Evolutionary conservation across 108 stramenopile genomes (phyloP), one percentile per base, ranked within the genome.

Genomic region (Heterococcus sp.): DNA sequence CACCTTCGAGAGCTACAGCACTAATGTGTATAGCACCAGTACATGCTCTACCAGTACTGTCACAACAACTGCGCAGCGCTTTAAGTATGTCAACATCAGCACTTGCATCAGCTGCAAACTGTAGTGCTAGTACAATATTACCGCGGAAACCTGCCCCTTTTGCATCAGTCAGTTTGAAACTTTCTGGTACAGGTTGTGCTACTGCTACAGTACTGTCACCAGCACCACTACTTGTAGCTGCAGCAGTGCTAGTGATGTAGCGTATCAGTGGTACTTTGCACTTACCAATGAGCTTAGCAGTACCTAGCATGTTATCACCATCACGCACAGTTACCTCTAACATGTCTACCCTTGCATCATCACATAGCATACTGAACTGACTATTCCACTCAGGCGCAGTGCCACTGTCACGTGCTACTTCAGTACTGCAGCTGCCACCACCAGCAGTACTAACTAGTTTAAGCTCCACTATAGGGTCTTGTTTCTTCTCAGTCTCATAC

Each of bases 231-330:
- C 28, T 75, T 40, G 8, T 65, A 21, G 46, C 46, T 8, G 46
- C 46, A 21, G 46, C 46, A 58, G 46, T 21, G 46, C 46, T 21
- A 8, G 46, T 14, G 14, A 21, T 5, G 27, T n/a, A 75, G 65
- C 75, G 65, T 37, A 66, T 39, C 32, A 75, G 67, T 8, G 75
- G 66, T 11, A 75, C 34, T 32, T 75, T 75, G 34, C 75, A 75
- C 31, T 37, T 4, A 0, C 65, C 75, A 26, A 75, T 8, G 27
- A 65, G 75, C 34, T 38, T 75, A 37, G 33, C 28, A 37, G 37
- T 34, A 4, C 33, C 75, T 31, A 34, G 64, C 28, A 35, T 1
- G 26, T 3, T 33, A 1, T 68, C 38, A 8, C 33, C 65, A 31
- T 75, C 66, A 1, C 35, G n/a, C 1, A 75, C 66, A 5, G 32